Conservation (phyloP, 2,329 filamentous ascomycete genomes). For the Colletotrichum tanaceti region DNA sequence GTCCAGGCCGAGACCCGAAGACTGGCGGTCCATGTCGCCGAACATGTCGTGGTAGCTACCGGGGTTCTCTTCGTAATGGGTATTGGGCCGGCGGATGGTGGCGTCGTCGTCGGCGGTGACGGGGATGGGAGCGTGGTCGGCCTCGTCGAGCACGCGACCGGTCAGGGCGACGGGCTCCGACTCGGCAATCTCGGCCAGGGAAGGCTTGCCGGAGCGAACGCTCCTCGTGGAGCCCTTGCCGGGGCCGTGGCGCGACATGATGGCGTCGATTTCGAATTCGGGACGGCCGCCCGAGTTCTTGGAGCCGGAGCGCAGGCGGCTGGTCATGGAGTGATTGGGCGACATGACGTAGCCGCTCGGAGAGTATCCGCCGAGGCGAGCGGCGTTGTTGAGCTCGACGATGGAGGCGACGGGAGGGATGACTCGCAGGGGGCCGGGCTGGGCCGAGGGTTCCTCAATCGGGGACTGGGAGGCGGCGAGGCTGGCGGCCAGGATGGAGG, state of each 20-base stretch:
- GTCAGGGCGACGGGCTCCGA: conserved; percentile 65
- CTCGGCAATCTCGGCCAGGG: conserved; percentile 68
- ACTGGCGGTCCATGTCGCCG: conserved; percentile 47
- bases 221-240: conserved; percentile 66
- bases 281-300: conserved; percentile 58
- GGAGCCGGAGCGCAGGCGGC: conserved; percentile 66
- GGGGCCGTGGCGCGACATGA: conserved; percentile 63
- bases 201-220: conserved; percentile 61
- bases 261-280: conserved; percentile 56
- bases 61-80: conserved; percentile 37
- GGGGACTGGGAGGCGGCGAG: conserved; percentile 45
- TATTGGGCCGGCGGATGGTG: conserved; percentile 47
- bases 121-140: conserved; percentile 55
- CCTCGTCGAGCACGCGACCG: conserved; percentile 64
- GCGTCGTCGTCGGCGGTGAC: conserved; percentile 53
- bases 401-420: conserved; percentile 70
- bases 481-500: conserved; percentile 68
- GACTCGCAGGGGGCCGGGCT: conserved; percentile 52
- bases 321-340: conserved; percentile 71
- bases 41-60: conserved; percentile 48
- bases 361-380: conserved; percentile 77
- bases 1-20: conserved; percentile 27
- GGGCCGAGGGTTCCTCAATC: conserved; percentile 43
- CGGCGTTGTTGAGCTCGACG: conserved; percentile 74
- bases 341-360: conserved; percentile 76